These are phyloP conservation scores for Bipolaris bicolor DNA, from an alignment of 2,329 filamentous ascomycete species.

Conservation along the genomic window DNA sequence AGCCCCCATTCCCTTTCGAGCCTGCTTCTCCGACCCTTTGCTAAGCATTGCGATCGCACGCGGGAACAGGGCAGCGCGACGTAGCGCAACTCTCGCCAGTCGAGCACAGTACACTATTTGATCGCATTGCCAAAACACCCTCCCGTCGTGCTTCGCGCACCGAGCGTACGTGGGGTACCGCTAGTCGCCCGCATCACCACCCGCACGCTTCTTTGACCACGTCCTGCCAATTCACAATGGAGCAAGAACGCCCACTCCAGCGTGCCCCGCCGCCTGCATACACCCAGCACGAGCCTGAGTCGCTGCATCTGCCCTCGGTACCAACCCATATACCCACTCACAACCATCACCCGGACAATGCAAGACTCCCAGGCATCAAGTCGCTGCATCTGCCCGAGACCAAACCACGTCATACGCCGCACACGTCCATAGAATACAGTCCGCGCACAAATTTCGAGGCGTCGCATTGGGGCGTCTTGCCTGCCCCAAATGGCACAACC, in stretches of 20 bases:
- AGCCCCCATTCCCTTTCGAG: conserved; percentile 25
- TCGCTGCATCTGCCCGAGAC: conserved; percentile 51
- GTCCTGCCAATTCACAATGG: conserved; percentile 24
- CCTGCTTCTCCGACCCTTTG: conserved; percentile 10
- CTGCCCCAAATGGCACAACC: conserved; percentile 32
- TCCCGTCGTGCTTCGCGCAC: not conserved
- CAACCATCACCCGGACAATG: conserved; percentile 21
- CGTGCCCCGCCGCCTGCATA: conserved; percentile 54
- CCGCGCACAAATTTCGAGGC: conserved; percentile 32
- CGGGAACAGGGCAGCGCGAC: no score
- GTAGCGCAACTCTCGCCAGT: not conserved
- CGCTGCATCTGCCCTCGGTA: conserved; percentile 51
- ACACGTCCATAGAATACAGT: conserved; percentile 45
- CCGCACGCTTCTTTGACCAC: conserved; percentile 2
- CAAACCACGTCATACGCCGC: conserved; percentile 31
- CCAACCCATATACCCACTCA: conserved; percentile 45
- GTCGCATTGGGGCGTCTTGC: conserved; percentile 37
- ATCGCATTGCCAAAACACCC: not conserved
- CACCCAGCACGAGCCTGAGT: conserved; percentile 50
- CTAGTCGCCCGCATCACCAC: conserved; percentile 6
- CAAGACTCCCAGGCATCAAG: conserved; percentile 53
- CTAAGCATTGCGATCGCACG: conserved; percentile 4
- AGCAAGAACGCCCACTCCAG: conserved; percentile 42
- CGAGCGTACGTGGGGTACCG: conserved; percentile 18
- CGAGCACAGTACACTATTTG: conserved; percentile 5